These are phyloP conservation scores for Talaromyces sp. DNA, from an alignment of 2,329 filamentous ascomycete genomes.

Conservation along the genomic window DNA sequence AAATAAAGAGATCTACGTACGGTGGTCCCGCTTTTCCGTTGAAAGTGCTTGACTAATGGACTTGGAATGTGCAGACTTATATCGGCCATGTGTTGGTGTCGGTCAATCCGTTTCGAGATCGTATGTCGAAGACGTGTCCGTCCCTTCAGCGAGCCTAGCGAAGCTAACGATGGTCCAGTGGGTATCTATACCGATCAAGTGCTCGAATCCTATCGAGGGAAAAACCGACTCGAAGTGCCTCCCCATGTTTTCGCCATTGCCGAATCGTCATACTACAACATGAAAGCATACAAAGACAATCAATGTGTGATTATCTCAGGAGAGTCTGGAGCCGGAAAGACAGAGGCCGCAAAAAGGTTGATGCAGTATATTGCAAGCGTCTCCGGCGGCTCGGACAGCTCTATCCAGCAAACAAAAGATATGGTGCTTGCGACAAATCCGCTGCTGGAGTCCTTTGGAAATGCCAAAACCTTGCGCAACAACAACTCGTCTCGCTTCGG, in stretches of 20 bases:
- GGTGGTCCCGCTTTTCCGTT: constrained; percentile 22
- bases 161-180: constrained; percentile 48
- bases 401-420: constrained; percentile 95
- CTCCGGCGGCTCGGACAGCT: constrained; percentile 74
- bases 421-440: constrained; percentile 99
- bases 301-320: constrained; percentile 99
- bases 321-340: constrained; percentile 97
- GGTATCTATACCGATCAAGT: constrained; percentile 97
- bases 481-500: constrained; percentile 99
- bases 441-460: constrained; percentile 93
- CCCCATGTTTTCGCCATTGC: constrained; percentile 97
- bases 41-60: constrained; percentile 4
- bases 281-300: constrained; percentile 99
- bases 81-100: constrained; percentile 99
- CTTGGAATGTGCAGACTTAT: constrained; percentile 61
- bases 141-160: neutral
- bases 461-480: constrained; percentile 94
- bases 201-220: constrained; percentile 88
- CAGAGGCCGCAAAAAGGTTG: constrained; percentile 93
- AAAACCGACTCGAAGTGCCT: constrained; percentile 88
- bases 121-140: constrained; percentile 38
- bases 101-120: constrained; percentile 94
- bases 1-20: constrained; percentile 88
- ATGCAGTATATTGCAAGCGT: constrained; percentile 99
- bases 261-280: constrained; percentile 96